Evolutionary conservation across 2,329 filamentous ascomycete species (phyloP).

Genomic region (Dactylonectria estremocensis): DNA sequence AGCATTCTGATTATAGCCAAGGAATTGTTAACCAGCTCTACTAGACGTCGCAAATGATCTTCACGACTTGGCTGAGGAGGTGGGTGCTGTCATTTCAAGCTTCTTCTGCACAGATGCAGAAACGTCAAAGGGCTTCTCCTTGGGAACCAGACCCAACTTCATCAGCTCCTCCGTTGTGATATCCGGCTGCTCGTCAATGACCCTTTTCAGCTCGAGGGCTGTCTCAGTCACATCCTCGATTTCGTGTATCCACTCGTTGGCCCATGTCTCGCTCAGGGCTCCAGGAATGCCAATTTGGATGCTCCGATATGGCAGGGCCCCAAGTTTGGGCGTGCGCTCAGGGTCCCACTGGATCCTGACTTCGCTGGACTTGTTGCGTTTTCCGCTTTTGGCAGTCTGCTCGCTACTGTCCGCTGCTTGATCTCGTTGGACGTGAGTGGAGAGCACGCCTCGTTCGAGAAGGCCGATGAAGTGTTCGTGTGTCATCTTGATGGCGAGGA

Average conservation of each 20-base stretch:
- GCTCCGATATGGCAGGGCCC: slow-evolving; percentile 65
- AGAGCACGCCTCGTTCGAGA: slow-evolving; percentile 56
- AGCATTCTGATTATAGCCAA: no score
- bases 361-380: slow-evolving; percentile 48
- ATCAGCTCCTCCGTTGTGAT: slow-evolving; percentile 56
- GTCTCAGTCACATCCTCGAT: slow-evolving; percentile 73
- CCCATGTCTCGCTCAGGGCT: slow-evolving; percentile 61
- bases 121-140: slow-evolving; percentile 61
- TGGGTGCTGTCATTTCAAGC: slow-evolving; percentile 51
- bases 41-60: neutral
- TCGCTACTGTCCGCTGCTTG: neutral
- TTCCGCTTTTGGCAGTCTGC: slow-evolving; percentile 10
- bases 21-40: neutral
- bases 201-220: slow-evolving; percentile 63
- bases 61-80: neutral
- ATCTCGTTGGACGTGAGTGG: slow-evolving; percentile 43
- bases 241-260: slow-evolving; percentile 65
- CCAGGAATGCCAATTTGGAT: slow-evolving; percentile 74
- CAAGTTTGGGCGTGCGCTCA: slow-evolving; percentile 65
- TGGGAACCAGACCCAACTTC: slow-evolving; percentile 58
- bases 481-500: slow-evolving; percentile 71
- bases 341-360: slow-evolving; percentile 78
- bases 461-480: slow-evolving; percentile 65
- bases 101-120: slow-evolving; percentile 53
- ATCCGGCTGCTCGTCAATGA: slow-evolving; percentile 58